phyloP scores from a whole-genome alignment of 129 eudicot genomes.

The Saposhnikovia divaricata region DNA sequence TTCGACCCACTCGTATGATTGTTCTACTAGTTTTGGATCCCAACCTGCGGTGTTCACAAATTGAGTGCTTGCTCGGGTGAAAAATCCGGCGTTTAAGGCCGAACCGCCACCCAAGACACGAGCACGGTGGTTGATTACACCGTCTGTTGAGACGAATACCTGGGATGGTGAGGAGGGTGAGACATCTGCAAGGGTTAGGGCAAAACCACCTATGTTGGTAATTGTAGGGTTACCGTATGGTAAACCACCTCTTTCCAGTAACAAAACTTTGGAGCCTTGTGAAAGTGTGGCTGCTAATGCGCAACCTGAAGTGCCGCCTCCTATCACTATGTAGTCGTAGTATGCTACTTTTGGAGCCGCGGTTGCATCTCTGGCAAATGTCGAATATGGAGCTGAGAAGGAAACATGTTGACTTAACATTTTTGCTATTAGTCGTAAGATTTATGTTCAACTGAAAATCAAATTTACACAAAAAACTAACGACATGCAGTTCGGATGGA shows the following conservation, averaged over 20 bases:
- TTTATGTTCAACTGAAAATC: too few relatives aligned
- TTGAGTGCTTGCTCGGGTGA: background rate
- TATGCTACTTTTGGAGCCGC: background rate
- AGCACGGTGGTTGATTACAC: background rate
- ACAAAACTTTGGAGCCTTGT: background rate
- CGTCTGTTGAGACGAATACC: background rate
- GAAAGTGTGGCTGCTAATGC: background rate
- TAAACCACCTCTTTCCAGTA: background rate
- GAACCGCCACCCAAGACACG: constrained; percentile 1
- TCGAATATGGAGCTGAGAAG: constrained; percentile 6
- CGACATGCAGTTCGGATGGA: too few relatives aligned
- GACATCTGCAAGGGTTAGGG: background rate
- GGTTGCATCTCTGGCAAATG: background rate
- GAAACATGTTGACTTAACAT: background rate
- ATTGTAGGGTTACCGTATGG: constrained; percentile 2
- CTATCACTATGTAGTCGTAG: background rate
- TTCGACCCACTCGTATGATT: constrained; percentile 1
- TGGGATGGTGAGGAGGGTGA: background rate
- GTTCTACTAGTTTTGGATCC: background rate
- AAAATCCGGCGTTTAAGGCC: background rate
- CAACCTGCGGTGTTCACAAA: background rate
- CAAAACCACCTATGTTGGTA: background rate
- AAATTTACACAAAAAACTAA: too few relatives aligned
- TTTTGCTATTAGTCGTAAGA: background rate
- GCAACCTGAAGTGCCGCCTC: background rate